Conservation (phyloP, 2,329 filamentous ascomycete genomes). For the Botrytis pseudocinerea region DNA sequence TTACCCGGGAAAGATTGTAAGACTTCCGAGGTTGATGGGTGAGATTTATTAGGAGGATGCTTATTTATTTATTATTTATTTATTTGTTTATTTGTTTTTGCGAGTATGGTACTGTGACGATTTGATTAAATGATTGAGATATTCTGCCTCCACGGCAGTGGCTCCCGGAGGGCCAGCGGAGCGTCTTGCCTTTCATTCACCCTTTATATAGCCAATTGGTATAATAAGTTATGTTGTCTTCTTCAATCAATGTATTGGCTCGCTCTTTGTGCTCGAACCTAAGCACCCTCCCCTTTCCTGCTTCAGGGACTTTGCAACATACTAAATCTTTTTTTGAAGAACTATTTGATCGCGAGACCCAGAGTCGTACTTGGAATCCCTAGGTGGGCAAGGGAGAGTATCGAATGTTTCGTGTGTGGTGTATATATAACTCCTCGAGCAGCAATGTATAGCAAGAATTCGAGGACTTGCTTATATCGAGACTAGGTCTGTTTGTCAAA, state of each 20-base stretch:
- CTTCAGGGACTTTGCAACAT: background rate
- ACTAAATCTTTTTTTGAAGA: background rate
- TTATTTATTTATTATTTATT: background rate
- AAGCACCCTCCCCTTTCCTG: background rate
- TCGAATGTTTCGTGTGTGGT: background rate
- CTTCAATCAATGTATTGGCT: background rate
- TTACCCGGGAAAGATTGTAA: background rate
- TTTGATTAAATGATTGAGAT: background rate
- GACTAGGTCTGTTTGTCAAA: background rate
- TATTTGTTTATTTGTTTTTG: background rate
- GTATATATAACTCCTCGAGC: background rate
- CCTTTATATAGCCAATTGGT: too few species aligned
- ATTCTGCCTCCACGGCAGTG: slow-evolving; percentile 9
- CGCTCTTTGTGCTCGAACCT: background rate
- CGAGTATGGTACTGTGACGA: background rate
- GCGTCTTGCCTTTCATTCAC: background rate
- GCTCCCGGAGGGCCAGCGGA: background rate
- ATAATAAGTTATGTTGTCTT: background rate
- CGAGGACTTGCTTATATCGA: background rate
- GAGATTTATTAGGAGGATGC: background rate
- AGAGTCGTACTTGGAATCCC: background rate
- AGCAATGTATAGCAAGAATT: background rate
- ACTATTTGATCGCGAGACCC: background rate
- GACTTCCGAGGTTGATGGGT: background rate
- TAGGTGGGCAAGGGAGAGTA: background rate